Percentiles rank a stretch among this genome's conserved stretches.
These are phyloP conservation scores for Pestalotiopsis sp. DNA, from an alignment of 2,329 filamentous ascomycete species.

Conservation along the genomic window DNA sequence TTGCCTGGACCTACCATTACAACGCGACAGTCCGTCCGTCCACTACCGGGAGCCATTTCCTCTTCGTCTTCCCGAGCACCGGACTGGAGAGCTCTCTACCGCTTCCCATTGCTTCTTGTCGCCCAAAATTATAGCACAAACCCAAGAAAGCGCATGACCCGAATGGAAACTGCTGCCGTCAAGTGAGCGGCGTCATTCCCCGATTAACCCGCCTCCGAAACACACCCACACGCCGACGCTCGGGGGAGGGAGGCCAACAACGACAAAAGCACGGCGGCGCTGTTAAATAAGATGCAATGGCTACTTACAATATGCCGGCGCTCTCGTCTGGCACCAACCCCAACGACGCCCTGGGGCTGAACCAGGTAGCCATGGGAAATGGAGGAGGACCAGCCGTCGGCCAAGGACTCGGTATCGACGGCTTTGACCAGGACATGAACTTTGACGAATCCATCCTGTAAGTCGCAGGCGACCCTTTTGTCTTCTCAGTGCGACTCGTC, in stretches of 20 bases:
- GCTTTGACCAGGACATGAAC: constrained; percentile 53
- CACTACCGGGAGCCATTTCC: background rate
- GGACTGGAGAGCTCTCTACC: background rate
- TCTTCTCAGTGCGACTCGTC: too few relatives aligned
- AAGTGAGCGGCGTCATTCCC: background rate
- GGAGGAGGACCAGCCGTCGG: constrained; percentile 13
- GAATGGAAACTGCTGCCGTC: background rate
- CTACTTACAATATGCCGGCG: constrained; percentile 54
- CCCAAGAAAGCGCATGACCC: background rate
- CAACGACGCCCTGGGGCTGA: constrained; percentile 50
- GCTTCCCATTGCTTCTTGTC: background rate
- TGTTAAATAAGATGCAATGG: constrained; percentile 52
- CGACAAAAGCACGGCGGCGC: background rate
- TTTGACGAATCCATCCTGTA: constrained; percentile 63
- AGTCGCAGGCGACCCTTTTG: constrained; percentile 26
- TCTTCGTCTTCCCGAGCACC: background rate
- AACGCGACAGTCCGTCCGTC: background rate
- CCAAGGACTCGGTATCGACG: constrained; percentile 46
- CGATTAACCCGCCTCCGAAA: background rate
- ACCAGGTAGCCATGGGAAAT: constrained; percentile 22
- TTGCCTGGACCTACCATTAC: background rate
- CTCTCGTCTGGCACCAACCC: constrained; percentile 47
- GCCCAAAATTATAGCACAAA: background rate
- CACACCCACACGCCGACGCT: background rate
- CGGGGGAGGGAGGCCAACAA: background rate